Conservation (phyloP, 1,139 yeast species). For the Candida pseudocylindracea region DNA sequence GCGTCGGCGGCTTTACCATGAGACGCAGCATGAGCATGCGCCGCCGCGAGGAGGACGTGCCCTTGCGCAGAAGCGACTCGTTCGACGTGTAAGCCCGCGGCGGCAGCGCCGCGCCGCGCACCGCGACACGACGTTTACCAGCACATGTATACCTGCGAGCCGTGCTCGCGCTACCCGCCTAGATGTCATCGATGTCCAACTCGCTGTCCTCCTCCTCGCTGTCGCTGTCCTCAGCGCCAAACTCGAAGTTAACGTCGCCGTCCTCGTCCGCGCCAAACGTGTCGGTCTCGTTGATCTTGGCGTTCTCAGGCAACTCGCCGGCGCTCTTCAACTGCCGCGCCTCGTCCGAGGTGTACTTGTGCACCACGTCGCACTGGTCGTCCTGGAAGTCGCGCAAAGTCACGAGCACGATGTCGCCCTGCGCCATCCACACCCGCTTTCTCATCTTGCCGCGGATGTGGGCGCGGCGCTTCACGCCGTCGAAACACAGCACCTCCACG, state of each 20-base stretch:
- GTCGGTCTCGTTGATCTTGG: constrained; percentile 94
- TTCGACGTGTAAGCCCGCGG: constrained; percentile 24
- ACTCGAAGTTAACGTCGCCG: constrained; percentile 95
- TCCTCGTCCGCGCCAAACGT: constrained; percentile 94
- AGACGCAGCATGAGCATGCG: background rate
- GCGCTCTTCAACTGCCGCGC: constrained; percentile 90
- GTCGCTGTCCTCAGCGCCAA: constrained; percentile 80
- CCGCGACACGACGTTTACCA: too few species aligned
- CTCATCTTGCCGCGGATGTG: constrained; percentile 98
- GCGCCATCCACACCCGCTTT: constrained; percentile 99
- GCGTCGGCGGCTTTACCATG: constrained; percentile 39
- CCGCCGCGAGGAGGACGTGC: constrained; percentile 23
- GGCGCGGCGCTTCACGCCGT: constrained; percentile 82
- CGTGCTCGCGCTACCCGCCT: too few species aligned
- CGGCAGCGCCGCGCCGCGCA: too few species aligned
- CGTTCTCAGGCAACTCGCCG: constrained; percentile 93
- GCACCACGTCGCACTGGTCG: constrained; percentile 94
- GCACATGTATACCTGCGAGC: too few species aligned
- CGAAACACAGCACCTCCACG: constrained; percentile 87
- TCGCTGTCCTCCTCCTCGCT: constrained; percentile 46
- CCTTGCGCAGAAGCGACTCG: constrained; percentile 39
- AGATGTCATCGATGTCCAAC: constrained; percentile 68
- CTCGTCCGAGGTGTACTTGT: constrained; percentile 92
- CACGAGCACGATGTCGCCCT: constrained; percentile 91
- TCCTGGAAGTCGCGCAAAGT: constrained; percentile 98